Percentiles rank a stretch among this genome's conserved stretches.
Conservation (phyloP, 1,139 yeast genomes). For the Debaryomyces udenii region DNA sequence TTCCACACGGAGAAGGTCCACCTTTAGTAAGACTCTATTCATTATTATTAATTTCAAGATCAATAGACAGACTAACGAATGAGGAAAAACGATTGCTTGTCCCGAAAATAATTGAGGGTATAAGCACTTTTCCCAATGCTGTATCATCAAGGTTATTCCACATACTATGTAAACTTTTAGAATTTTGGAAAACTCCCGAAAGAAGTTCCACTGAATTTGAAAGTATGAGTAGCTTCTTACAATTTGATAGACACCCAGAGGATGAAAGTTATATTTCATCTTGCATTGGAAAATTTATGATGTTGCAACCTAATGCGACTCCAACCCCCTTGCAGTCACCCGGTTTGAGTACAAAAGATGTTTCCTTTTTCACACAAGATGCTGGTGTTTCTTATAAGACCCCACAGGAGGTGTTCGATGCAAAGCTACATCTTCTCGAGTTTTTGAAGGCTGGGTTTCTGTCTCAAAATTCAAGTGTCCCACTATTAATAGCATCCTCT, state of each 20-base stretch:
- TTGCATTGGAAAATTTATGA: constrained; percentile 57
- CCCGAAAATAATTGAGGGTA: constrained; percentile 51
- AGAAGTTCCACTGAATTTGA: constrained; percentile 49
- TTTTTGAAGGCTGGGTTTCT: constrained; percentile 44
- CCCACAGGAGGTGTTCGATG: constrained; percentile 45
- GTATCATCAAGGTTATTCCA: constrained; percentile 65
- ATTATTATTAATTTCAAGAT: constrained; percentile 66
- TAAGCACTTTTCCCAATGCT: constrained; percentile 37
- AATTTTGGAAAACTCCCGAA: constrained; percentile 53
- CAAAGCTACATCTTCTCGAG: constrained; percentile 44
- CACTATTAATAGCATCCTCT: constrained; percentile 64
- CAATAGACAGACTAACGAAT: constrained; percentile 52
- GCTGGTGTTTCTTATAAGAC: constrained; percentile 65
- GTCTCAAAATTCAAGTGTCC: constrained; percentile 36
- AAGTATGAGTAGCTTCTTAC: constrained; percentile 30
- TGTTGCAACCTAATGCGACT: constrained; percentile 50
- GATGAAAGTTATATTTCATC: constrained; percentile 49
- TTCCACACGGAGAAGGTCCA: constrained; percentile 46
- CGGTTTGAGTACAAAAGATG: constrained; percentile 61
- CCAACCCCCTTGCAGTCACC: constrained; percentile 46
- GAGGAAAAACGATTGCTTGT: constrained; percentile 43
- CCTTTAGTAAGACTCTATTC: constrained; percentile 65
- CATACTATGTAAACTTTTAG: constrained; percentile 58
- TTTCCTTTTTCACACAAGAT: constrained; percentile 61
- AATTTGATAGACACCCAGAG: constrained; percentile 28